Evolutionary conservation across 1,284 basidiomycete genomes (phyloP), one percentile per base, ranked within the genome.

Genomic region (Apiotrichum domesticum): DNA sequence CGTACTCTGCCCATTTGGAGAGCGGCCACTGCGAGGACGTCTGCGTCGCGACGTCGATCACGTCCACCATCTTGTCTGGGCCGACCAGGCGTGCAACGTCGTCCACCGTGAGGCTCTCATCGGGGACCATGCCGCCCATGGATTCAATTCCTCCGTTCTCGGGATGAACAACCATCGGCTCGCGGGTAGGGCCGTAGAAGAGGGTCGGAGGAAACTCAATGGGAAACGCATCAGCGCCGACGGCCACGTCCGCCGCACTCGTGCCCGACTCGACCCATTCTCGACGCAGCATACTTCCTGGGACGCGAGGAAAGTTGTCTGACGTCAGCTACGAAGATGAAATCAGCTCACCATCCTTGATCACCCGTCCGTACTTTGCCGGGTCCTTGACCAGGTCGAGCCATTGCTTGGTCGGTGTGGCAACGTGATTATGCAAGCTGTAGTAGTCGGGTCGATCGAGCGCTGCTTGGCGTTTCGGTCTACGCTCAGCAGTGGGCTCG

Each of bases 1-100:
- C 88, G 72, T 98, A 98, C 56, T 86, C 85, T 2, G 87, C 88
- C 95, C 95, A 98, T 73, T 86, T 87, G 9, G 82, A 84, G 8
- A 98, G 78, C 8, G 86, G 90, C 94, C 95, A 98, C 50, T 74
- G 83, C 5, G 84, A 80, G 40, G 85, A 87, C 1, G 87, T 85
- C 71, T 94, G 91, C 0, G 88, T 84, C 15, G 87, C 84, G 51
- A 92, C 88, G 73, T 93, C 90, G 66, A 95, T 94, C 34, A 96
- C 92, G 75, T 94, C 90, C 8, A 95, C 82, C 1, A 87, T 84
- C 3, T 80, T 82, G 57, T 89, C 83, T 44, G 83, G 83, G 2
- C 92, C 94, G 43, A 97, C 82, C 29, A 86, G 79, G 54, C 86
- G 79, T 0, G 87, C 90, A 1, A 98, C 85, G 66, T 94, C 86